Evolutionary conservation across 106 monocot genomes (phyloP).

Genomic region (Cymbidium sinense): DNA sequence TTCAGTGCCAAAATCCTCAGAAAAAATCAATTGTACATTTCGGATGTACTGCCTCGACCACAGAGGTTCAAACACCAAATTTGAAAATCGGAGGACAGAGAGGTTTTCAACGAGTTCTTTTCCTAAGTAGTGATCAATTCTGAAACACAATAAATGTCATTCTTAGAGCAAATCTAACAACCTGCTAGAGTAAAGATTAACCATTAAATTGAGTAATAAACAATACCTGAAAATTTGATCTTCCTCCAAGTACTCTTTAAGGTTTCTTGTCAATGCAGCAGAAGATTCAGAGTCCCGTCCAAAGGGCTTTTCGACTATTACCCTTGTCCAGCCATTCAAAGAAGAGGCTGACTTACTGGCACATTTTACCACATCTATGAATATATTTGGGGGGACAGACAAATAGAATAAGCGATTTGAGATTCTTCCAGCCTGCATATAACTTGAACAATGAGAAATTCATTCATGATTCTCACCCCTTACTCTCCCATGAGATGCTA

Average conservation of each 20-base stretch:
- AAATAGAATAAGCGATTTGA: slow-evolving; percentile 88
- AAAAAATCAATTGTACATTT: slow-evolving; percentile 94
- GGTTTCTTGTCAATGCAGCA: slow-evolving; percentile 67
- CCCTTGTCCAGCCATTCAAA: slow-evolving; percentile 86
- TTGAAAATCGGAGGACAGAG: slow-evolving; percentile 90
- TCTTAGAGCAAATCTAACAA: background rate
- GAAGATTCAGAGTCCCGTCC: slow-evolving; percentile 87
- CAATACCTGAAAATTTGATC: slow-evolving; percentile 91
- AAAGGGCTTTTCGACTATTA: slow-evolving; percentile 95
- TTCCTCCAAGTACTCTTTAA: slow-evolving; percentile 74
- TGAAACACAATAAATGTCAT: slow-evolving; percentile 13
- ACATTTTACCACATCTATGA: slow-evolving; percentile 81
- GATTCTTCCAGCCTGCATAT: slow-evolving; percentile 50
- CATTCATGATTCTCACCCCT: background rate
- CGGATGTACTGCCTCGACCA: slow-evolving; percentile 97
- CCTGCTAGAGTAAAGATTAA: background rate
- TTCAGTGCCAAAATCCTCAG: slow-evolving; percentile 96
- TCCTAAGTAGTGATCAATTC: slow-evolving; percentile 95
- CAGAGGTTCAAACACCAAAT: slow-evolving; percentile 86
- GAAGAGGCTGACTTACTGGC: slow-evolving; percentile 76
- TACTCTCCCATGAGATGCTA: background rate
- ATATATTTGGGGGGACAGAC: slow-evolving; percentile 94
- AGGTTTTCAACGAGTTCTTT: slow-evolving; percentile 95
- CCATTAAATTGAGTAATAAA: background rate
- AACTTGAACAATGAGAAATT: slow-evolving; percentile 9